Percentiles rank a stretch among this genome's conserved stretches.
Evolutionary conservation across 768 basidiomycete genomes (phyloP).

Genomic region (Leccinum boreale): DNA sequence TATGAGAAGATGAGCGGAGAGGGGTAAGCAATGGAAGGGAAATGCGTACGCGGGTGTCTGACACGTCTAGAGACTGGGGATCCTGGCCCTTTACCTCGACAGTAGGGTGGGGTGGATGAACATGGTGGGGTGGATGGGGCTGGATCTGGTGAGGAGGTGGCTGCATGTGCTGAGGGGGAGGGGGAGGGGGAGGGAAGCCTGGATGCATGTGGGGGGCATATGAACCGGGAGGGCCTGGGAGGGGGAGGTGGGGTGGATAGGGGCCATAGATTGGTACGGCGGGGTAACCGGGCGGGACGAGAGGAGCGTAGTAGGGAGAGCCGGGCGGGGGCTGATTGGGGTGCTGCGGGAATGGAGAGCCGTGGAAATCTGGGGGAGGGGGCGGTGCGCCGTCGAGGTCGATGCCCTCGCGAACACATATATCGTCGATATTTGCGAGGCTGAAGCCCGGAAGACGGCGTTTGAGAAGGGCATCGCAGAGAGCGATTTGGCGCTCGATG

Average conservation of each 20-base stretch:
- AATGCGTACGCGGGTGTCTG: conserved; percentile 52
- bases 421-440: conserved; percentile 62
- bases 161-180: conserved; percentile 37
- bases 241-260: conserved; percentile 42
- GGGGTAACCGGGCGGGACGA: conserved; percentile 45
- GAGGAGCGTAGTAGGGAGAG: conserved; percentile 32
- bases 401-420: conserved; percentile 64
- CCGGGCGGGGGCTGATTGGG: conserved; percentile 24
- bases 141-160: conserved; percentile 37
- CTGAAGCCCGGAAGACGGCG: conserved; percentile 66
- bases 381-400: conserved; percentile 36
- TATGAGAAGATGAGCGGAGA: conserved; percentile 9
- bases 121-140: conserved; percentile 21
- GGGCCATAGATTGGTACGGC: conserved; percentile 40
- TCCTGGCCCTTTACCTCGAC: conserved; percentile 68
- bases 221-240: conserved; percentile 37
- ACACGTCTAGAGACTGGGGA: conserved; percentile 77
- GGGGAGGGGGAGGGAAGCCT: conserved; percentile 52
- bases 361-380: conserved; percentile 30
- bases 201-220: conserved; percentile 63
- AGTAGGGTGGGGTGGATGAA: conserved; percentile 17
- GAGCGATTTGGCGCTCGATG: conserved; percentile 74
- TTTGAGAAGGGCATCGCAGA: conserved; percentile 78
- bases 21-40: not conserved
- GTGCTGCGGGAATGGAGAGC: conserved; percentile 34